Evolutionary conservation across 2,329 filamentous ascomycete genomes (phyloP), one percentile per base, ranked within the genome.

Genomic region (Cryphonectria japonica): DNA sequence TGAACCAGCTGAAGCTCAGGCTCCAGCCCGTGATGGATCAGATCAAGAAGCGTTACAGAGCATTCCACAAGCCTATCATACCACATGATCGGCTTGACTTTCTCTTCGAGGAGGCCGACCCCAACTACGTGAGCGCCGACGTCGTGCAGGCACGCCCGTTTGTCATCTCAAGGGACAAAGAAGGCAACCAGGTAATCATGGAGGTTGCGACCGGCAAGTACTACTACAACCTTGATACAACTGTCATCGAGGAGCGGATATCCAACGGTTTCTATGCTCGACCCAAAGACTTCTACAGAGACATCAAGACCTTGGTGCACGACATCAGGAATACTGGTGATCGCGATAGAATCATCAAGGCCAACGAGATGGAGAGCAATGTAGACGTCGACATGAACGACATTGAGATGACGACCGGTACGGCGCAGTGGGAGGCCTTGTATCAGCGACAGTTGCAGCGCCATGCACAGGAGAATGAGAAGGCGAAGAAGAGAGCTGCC

Each of bases 1-100:
- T 98, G 68, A 98, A 98, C 79, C 84, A 92, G 71, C 84, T 99
- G 74, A 99, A 98, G 83, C 90, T 97, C 54, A 86, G 92, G 68
- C 89, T 99, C 69, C 95, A 98, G 80, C 94, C 93, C 1, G 93
- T 98, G 75, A 98, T 99, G 94, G 95, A 99, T 75, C 94, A 98
- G 81, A 93, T 99, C 78, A 96, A 97, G 80, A 86, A 87, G 73
- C 94, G 92, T 78, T 97, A 97, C 82, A 93, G 92, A 78, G 94
- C 94, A 75, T 98, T 98, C 82, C 88, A 94, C 72, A 89, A 90
- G 69, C 91, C 93, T 0, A 89, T 93, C 59, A 91, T 99, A 72
- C 89, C 93, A 1, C 90, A 93, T 67, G 80, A 82, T 14, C 87
- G 91, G 74, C 94, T 97, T 71, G 86, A 90, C 29, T 97, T 98